Base-by-base conservation (phyloP, 257 asterid genomes). In the Solanum sejunctum region DNA sequence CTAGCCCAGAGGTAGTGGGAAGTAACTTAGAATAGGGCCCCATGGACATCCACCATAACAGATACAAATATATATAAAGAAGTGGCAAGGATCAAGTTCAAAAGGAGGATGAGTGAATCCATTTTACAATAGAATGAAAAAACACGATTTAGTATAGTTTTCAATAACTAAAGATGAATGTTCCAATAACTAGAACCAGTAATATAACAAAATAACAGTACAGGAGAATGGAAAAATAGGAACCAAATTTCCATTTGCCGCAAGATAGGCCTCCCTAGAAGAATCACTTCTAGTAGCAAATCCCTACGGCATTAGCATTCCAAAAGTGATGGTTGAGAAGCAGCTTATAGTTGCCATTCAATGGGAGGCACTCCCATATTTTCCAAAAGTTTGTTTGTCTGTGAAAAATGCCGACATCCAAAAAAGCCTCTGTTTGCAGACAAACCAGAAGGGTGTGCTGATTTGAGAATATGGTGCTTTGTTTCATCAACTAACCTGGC, bases 341-440 rank as follows among this genome's bases (percentile, higher is more conserved):
- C 63, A 85, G 87, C 84, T 84, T 90, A 94, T 57, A 96, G 83
- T 89, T 95, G 96, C 99, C 99, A 96, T 86, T 95, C 93, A 78
- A 96, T 94, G 72, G 97, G 93, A 84, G 94, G 85, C 11, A 70
- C 28, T 58, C 98, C 98, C 92, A 85, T 67, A 88, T 93, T 89
- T 93, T 93, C 98, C 91, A 96, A 85, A 32, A 92, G 91, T 92
- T 93, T 88, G 88, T 96, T 96, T 51, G 99, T 92, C 61, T 88
- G 91, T 57, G 99, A 96, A 85, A 96, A 96, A 88, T 96, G 99
- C 93, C 95, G 95, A 96, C 98, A 97, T 77, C 99, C 99, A 86
- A 97, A 97, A 91, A 97, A 97, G 88, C 98, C 98, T 88, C 95
- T 91, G 89, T 95, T 79, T 84, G 99, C 99, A 58, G 99, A 97